Percentiles rank a stretch among this genome's conserved stretches.
Evolutionary conservation across 2,329 filamentous ascomycete species (phyloP).

Genomic region (Camillea tinctor): DNA sequence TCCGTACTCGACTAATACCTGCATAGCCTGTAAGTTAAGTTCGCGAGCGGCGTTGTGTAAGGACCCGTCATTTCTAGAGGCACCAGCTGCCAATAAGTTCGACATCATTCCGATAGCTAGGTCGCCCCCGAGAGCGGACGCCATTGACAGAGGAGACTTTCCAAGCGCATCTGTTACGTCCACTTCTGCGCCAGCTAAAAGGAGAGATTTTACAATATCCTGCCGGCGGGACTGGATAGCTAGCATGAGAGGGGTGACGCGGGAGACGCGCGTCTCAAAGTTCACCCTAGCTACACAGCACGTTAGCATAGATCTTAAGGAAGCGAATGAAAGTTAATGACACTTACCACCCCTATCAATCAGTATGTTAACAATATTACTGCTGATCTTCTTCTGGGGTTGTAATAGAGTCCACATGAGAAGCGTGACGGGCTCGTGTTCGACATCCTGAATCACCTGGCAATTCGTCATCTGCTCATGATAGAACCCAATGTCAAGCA

Average conservation of each 20-base stretch:
- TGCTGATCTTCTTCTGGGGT: slow-evolving; percentile 62
- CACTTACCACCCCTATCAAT: slow-evolving; percentile 42
- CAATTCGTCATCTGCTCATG: slow-evolving; percentile 51
- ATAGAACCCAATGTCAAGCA: slow-evolving; percentile 59
- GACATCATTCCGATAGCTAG: slow-evolving; percentile 53
- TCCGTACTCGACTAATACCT: slow-evolving; percentile 55
- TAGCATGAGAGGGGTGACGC: slow-evolving; percentile 57
- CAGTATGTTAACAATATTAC: slow-evolving; percentile 54
- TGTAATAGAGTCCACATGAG: slow-evolving; percentile 62
- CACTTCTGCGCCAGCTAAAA: slow-evolving; percentile 59
- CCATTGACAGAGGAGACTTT: slow-evolving; percentile 60
- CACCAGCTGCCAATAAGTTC: slow-evolving; percentile 53
- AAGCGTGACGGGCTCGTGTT: slow-evolving; percentile 54
- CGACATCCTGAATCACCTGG: slow-evolving; percentile 44
- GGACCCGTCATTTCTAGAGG: slow-evolving; percentile 62
- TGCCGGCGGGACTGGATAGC: slow-evolving; percentile 55
- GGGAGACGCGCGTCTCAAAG: slow-evolving; percentile 50
- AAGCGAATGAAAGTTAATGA: not conserved
- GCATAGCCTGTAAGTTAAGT: slow-evolving; percentile 56
- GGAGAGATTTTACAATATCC: slow-evolving; percentile 57
- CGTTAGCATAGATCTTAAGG: slow-evolving; percentile 2
- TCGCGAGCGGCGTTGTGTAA: slow-evolving; percentile 63
- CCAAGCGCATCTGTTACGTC: slow-evolving; percentile 56
- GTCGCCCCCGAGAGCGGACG: slow-evolving; percentile 54
- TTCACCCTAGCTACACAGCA: slow-evolving; percentile 51